A percentile compares a stretch with the other conserved stretches of the same genome.
phyloP scores from a whole-genome alignment of 2,329 filamentous ascomycete species.

The Aureobasidium sp. region DNA sequence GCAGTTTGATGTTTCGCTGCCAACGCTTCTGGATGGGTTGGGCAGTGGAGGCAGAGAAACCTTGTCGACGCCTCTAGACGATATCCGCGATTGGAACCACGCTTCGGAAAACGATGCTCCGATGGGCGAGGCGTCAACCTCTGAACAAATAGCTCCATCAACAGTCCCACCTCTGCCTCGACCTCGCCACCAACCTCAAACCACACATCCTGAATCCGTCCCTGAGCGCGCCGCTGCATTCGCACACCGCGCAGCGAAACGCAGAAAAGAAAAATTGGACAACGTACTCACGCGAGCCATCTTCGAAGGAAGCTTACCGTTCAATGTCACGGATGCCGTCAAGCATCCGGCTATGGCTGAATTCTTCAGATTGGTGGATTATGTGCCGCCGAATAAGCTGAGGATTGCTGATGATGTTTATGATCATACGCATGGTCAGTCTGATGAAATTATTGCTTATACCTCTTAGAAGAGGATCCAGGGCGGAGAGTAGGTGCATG shows the following conservation, averaged over 20 bases:
- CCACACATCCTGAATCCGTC: not conserved
- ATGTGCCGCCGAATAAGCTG: not conserved
- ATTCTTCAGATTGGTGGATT: slow-evolving; percentile 8
- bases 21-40: not conserved
- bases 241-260: not conserved
- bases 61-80: not conserved
- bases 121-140: not conserved
- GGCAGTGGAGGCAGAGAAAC: not conserved
- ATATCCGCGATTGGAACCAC: not conserved
- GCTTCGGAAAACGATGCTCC: not conserved
- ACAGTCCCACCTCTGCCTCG: not conserved
- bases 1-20: not conserved
- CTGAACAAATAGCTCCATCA: not conserved
- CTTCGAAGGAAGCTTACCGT: slow-evolving; percentile 3
- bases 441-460: not conserved
- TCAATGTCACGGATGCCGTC: not conserved
- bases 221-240: slow-evolving; percentile 1
- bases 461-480: not conserved
- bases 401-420: slow-evolving; percentile 11
- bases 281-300: slow-evolving; percentile 1
- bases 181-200: not conserved
- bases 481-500: too few species aligned
- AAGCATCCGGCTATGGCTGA: slow-evolving; percentile 11
- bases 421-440: not conserved
- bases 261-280: slow-evolving; percentile 4